phyloP scores from a whole-genome alignment of 352 stramenopile species.

The Phytopythium litorale region DNA sequence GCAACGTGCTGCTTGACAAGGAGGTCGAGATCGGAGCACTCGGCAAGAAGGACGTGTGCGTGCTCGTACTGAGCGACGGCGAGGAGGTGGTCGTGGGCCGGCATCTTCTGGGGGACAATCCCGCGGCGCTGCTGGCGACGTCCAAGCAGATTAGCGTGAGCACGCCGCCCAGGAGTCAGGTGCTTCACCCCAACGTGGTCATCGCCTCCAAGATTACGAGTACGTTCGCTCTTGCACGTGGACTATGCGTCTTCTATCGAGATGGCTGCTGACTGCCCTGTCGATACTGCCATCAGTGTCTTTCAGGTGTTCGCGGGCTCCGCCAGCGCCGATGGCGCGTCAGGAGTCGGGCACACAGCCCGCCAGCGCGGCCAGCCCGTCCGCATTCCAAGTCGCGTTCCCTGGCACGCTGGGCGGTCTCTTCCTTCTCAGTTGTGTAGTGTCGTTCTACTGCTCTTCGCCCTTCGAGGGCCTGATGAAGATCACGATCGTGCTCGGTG shows the following conservation, averaged over 20 bases:
- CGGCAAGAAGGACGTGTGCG: slow-evolving; percentile 50
- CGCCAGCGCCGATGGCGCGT: slow-evolving; percentile 30
- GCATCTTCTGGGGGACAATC: slow-evolving; percentile 42
- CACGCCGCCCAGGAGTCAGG: slow-evolving; percentile 43
- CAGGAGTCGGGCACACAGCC: slow-evolving; percentile 39
- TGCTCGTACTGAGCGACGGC: slow-evolving; percentile 67
- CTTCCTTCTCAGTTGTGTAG: slow-evolving; percentile 71
- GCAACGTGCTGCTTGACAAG: slow-evolving; percentile 47
- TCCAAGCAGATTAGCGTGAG: slow-evolving; percentile 55
- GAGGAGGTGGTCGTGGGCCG: slow-evolving; percentile 65
- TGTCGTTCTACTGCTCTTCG: slow-evolving; percentile 68
- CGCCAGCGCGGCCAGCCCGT: slow-evolving; percentile 36
- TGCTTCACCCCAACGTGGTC: slow-evolving; percentile 50
- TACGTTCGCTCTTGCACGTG: slow-evolving; percentile 14
- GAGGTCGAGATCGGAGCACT: slow-evolving; percentile 55
- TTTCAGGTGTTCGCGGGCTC: slow-evolving; percentile 40
- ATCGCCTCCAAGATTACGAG: slow-evolving; percentile 49
- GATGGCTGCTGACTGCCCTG: slow-evolving; percentile 4
- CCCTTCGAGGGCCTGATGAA: slow-evolving; percentile 84
- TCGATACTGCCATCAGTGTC: slow-evolving; percentile 26
- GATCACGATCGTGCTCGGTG: slow-evolving; percentile 80
- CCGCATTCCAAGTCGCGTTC: slow-evolving; percentile 63
- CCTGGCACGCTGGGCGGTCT: slow-evolving; percentile 58
- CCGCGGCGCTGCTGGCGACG: slow-evolving; percentile 27
- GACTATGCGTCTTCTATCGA: neutral